Percentiles rank a stretch among this genome's conserved stretches.
Conservation (phyloP, 139 green algal species). For the Tetradesmus lagerheimii region DNA sequence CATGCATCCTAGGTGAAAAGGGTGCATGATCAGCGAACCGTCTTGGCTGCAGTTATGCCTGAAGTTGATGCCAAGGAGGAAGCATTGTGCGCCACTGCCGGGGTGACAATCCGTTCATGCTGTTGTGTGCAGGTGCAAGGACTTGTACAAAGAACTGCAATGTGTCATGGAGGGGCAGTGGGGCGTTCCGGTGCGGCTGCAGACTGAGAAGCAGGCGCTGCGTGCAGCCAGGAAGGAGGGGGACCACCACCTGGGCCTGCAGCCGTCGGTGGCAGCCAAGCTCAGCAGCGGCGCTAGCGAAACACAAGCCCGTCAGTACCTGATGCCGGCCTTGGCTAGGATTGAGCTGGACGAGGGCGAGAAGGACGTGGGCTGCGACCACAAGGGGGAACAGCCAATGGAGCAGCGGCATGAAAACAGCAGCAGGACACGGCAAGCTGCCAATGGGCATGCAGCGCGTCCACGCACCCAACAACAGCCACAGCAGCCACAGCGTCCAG, state of each 20-base stretch:
- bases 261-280: neutral
- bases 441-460: neutral
- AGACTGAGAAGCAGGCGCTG: neutral
- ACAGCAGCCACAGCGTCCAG: neutral
- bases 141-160: too few species aligned
- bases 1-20: too few species aligned
- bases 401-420: neutral
- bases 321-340: neutral
- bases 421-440: neutral
- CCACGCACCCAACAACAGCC: neutral
- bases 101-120: too few species aligned
- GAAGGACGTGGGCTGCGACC: neutral
- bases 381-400: neutral
- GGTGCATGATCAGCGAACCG: too few species aligned
- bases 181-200: neutral
- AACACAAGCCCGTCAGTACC: neutral
- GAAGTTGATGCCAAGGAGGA: too few species aligned
- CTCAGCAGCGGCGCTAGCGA: neutral
- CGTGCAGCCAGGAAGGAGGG: neutral
- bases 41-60: too few species aligned
- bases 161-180: neutral
- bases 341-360: neutral
- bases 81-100: too few species aligned
- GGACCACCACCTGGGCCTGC: neutral
- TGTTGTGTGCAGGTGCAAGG: too few species aligned